Evolutionary conservation across 352 stramenopile genomes (phyloP).

Genomic region (Paralagenidium karlingii): DNA sequence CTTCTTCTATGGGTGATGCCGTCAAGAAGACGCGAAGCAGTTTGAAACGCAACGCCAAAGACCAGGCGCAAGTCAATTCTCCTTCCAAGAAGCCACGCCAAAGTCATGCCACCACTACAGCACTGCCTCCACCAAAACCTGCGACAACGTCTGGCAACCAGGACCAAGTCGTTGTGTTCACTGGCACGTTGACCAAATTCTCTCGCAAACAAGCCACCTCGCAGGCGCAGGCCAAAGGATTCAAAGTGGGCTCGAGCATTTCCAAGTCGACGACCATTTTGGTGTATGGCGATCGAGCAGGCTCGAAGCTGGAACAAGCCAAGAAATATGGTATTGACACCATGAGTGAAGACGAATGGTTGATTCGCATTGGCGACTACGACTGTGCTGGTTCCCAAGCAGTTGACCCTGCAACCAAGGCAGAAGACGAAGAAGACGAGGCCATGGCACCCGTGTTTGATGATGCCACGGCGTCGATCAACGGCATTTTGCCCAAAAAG

Average conservation of each 20-base stretch:
- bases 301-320: slow-evolving; percentile 16
- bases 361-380: slow-evolving; percentile 1
- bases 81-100: not conserved
- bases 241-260: slow-evolving; percentile 10
- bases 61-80: not conserved
- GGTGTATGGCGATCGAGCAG: slow-evolving; percentile 14
- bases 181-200: slow-evolving; percentile 10
- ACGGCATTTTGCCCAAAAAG: slow-evolving; percentile 18
- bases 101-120: not conserved
- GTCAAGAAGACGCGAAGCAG: not conserved
- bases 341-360: slow-evolving; percentile 19
- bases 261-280: slow-evolving; percentile 19
- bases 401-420: slow-evolving; percentile 5
- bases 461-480: slow-evolving; percentile 25
- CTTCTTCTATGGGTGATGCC: not conserved
- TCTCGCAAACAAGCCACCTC: slow-evolving; percentile 16
- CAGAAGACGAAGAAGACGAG: not conserved
- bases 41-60: not conserved
- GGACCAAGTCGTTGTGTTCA: slow-evolving; percentile 12
- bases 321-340: slow-evolving; percentile 14
- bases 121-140: not conserved
- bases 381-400: too few species aligned
- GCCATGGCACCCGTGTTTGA: slow-evolving; percentile 17
- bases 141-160: not conserved
- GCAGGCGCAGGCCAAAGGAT: slow-evolving; percentile 11